phyloP scores from a whole-genome alignment of 768 basidiomycete genomes.

The Sarcomyxa edulis region DNA sequence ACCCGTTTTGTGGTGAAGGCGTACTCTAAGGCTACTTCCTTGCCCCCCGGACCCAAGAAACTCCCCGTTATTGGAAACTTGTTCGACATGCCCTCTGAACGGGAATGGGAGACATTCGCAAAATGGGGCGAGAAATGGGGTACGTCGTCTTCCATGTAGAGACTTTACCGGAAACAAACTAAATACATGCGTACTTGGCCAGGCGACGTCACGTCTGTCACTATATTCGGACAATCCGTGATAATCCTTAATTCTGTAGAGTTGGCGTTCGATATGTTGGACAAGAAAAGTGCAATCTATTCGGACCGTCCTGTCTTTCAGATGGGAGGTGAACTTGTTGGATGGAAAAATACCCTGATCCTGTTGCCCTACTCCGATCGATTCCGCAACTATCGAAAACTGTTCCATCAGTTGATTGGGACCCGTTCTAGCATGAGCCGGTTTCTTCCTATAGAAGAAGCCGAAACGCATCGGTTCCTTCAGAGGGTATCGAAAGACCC shows the following conservation, averaged over 20 bases:
- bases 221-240: conserved; percentile 38
- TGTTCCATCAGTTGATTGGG: conserved; percentile 37
- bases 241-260: conserved; percentile 37
- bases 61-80: conserved; percentile 33
- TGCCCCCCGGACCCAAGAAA: conserved; percentile 32
- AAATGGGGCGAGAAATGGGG: conserved; percentile 29
- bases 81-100: conserved; percentile 19
- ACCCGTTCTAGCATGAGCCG: conserved; percentile 28
- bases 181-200: neutral
- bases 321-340: conserved; percentile 31
- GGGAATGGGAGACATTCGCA: conserved; percentile 22
- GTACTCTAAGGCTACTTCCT: conserved; percentile 6
- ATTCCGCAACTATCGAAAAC: conserved; percentile 33
- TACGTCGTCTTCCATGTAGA: conserved; percentile 1
- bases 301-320: conserved; percentile 46
- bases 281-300: conserved; percentile 46
- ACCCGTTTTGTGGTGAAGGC: neutral
- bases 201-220: conserved; percentile 30
- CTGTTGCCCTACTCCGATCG: conserved; percentile 32
- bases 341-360: conserved; percentile 27
- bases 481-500: conserved; percentile 30
- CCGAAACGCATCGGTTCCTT: conserved; percentile 33
- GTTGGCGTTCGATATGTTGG: conserved; percentile 42
- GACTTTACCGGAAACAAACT: neutral
- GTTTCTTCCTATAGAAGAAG: conserved; percentile 33